phyloP scores from a whole-genome alignment of 306 rosid species.

The Medicago arabica region DNA sequence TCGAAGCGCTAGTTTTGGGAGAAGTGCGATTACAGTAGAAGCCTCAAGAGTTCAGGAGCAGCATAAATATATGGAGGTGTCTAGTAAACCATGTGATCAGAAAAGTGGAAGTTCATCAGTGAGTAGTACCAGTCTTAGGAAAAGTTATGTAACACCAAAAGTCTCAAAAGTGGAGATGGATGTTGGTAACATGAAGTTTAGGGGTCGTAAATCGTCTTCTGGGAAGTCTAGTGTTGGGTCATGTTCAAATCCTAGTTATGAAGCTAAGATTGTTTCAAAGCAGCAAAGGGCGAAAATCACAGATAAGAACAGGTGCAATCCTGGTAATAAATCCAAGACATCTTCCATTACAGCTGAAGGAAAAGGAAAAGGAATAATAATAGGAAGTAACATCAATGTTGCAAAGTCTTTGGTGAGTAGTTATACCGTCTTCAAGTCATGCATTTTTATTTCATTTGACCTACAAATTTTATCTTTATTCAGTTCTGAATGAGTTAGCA shows the following conservation, averaged over 20 bases:
- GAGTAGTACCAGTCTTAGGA: constrained; percentile 54
- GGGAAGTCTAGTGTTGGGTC: constrained; percentile 81
- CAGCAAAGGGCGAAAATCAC: constrained; percentile 44
- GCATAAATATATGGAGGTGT: constrained; percentile 48
- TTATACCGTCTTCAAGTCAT: constrained; percentile 29
- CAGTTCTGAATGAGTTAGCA: background rate
- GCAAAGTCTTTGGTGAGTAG: constrained; percentile 62
- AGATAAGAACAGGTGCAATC: constrained; percentile 42
- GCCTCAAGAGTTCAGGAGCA: constrained; percentile 46
- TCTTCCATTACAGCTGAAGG: constrained; percentile 22
- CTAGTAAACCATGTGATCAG: constrained; percentile 47
- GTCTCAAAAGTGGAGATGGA: constrained; percentile 53
- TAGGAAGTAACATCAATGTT: constrained; percentile 17
- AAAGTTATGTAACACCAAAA: constrained; percentile 51
- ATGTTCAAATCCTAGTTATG: constrained; percentile 59
- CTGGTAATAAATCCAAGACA: constrained; percentile 41
- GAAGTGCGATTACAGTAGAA: constrained; percentile 47
- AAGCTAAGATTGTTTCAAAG: constrained; percentile 39
- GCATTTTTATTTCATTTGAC: background rate
- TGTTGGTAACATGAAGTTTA: constrained; percentile 49
- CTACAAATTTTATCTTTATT: background rate
- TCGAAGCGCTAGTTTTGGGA: constrained; percentile 54
- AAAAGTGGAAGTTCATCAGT: constrained; percentile 49
- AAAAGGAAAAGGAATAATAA: too few relatives aligned
- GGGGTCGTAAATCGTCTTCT: constrained; percentile 64